Conservation (phyloP, 192 early-diverging fungal species). For the Backusella luteola region DNA sequence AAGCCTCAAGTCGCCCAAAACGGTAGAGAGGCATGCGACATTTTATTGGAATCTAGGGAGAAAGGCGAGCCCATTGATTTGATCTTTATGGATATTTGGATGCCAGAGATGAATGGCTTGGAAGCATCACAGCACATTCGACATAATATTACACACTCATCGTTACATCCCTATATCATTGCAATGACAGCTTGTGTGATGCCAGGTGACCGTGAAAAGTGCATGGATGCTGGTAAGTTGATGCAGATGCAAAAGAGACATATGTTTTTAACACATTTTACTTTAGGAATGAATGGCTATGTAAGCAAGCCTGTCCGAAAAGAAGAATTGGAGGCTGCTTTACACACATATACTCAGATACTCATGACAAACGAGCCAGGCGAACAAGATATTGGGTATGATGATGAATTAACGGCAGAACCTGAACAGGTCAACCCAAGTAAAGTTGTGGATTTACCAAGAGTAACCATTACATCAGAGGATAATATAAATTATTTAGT, state of each 20-base stretch:
- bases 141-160: not conserved
- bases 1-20: slow-evolving; percentile 20
- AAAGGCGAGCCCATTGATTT: slow-evolving; percentile 12
- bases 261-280: not conserved
- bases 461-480: not conserved
- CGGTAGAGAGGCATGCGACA: slow-evolving; percentile 27
- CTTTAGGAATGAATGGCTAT: slow-evolving; percentile 46
- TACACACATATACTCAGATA: slow-evolving; percentile 15
- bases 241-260: no score
- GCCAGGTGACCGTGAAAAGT: slow-evolving; percentile 29
- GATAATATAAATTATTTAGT: not conserved
- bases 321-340: slow-evolving; percentile 36
- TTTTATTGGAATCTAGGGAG: slow-evolving; percentile 3
- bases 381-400: not conserved
- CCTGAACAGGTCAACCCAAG: not conserved
- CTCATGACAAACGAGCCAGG: not conserved
- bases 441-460: not conserved
- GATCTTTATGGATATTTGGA: slow-evolving; percentile 48
- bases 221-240: slow-evolving; percentile 18
- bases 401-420: not conserved
- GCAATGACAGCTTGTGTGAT: slow-evolving; percentile 35
- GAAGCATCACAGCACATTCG: slow-evolving; percentile 40
- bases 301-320: slow-evolving; percentile 49
- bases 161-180: slow-evolving; percentile 22
- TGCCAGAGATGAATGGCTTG: slow-evolving; percentile 52